phyloP scores from a whole-genome alignment of 2,329 filamentous ascomycete species.

The Periconia sp. region DNA sequence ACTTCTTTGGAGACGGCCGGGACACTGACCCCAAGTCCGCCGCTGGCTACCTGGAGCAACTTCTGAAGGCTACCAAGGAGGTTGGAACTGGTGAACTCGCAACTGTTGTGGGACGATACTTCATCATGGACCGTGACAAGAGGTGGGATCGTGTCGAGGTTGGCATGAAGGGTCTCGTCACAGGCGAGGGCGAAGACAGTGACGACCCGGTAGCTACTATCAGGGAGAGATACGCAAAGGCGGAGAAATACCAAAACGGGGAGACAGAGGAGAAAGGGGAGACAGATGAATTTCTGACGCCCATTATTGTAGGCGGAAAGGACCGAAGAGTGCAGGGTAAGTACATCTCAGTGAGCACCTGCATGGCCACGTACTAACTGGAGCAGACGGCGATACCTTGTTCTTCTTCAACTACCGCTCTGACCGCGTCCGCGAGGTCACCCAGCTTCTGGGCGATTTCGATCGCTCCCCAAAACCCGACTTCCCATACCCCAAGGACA shows the following conservation, averaged over 20 bases:
- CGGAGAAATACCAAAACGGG: constrained; percentile 90
- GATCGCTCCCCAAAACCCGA: constrained; percentile 90
- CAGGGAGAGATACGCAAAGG: constrained; percentile 84
- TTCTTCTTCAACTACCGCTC: constrained; percentile 99
- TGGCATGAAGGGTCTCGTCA: constrained; percentile 83
- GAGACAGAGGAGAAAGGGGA: constrained; percentile 86
- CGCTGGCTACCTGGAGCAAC: constrained; percentile 83
- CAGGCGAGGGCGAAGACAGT: constrained; percentile 85
- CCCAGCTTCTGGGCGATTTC: constrained; percentile 88
- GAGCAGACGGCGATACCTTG: constrained; percentile 82
- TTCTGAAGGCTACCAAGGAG: constrained; percentile 81
- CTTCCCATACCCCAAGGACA: constrained; percentile 92
- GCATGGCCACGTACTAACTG: constrained; percentile 34
- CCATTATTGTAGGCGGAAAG: constrained; percentile 90
- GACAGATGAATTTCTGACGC: constrained; percentile 97
- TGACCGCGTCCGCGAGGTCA: constrained; percentile 94
- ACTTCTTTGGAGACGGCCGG: constrained; percentile 98
- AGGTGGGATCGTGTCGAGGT: constrained; percentile 95
- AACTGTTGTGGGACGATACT: constrained; percentile 95
- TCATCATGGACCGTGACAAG: constrained; percentile 99
- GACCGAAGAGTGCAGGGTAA: constrained; percentile 83
- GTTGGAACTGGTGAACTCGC: constrained; percentile 86
- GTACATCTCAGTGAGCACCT: constrained; percentile 34
- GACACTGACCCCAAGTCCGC: constrained; percentile 98
- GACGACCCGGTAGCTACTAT: constrained; percentile 85